Conservation (phyloP, 345 rosid genomes). For the Eucalyptus curtisii region DNA sequence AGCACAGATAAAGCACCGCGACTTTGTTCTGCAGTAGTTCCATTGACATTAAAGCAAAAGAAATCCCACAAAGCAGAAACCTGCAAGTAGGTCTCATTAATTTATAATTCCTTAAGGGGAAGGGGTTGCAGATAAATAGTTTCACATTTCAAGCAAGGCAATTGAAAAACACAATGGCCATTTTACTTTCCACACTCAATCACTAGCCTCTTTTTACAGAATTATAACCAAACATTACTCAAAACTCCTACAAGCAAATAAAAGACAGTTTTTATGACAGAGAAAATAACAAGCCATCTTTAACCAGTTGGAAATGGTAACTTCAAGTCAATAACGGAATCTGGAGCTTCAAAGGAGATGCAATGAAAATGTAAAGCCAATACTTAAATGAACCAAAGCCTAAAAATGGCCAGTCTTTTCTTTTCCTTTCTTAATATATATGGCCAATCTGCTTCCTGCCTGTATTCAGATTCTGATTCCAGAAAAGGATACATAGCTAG, state of each 20-base stretch:
- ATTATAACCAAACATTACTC: not conserved
- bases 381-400: not conserved
- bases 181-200: not conserved
- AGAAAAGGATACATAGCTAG: not conserved
- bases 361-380: not conserved
- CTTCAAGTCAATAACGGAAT: not conserved
- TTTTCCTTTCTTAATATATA: not conserved
- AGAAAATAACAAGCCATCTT: not conserved
- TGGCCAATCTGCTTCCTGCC: not conserved
- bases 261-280: not conserved
- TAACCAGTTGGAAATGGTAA: not conserved
- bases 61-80: conserved; percentile 91
- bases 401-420: not conserved
- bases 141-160: not conserved
- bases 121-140: not conserved
- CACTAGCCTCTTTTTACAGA: not conserved
- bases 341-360: not conserved
- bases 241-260: not conserved
- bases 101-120: not conserved
- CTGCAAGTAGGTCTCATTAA: conserved; percentile 19
- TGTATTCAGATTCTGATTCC: not conserved
- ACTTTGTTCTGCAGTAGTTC: conserved; percentile 86
- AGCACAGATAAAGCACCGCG: conserved; percentile 88
- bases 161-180: not conserved
- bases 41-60: conserved; percentile 87